phyloP scores from a whole-genome alignment of 2,329 filamentous ascomycete species.

The Penicillium palitans region DNA sequence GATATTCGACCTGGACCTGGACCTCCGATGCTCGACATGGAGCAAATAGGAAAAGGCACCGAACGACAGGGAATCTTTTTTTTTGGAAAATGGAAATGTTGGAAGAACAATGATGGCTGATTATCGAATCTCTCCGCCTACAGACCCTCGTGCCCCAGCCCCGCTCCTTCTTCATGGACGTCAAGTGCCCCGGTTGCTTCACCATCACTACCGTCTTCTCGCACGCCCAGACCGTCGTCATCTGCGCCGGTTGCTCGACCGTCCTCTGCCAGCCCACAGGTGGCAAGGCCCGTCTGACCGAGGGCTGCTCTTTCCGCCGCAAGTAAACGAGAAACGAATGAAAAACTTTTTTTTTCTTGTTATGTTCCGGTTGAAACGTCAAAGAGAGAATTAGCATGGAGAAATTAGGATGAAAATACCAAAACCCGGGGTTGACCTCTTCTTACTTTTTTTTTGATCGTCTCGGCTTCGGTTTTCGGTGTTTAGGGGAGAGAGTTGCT shows the following conservation, averaged over 20 bases:
- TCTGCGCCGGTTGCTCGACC: conserved; percentile 99
- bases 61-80: not conserved
- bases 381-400: conserved; percentile 31
- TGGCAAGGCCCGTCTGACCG: conserved; percentile 97
- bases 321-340: conserved; percentile 67
- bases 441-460: conserved; percentile 27
- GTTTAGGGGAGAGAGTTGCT: conserved; percentile 8
- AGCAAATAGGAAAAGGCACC: conserved; percentile 3
- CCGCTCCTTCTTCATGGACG: conserved; percentile 99
- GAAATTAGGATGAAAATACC: conserved; percentile 34
- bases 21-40: conserved; percentile 7
- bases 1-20: conserved; percentile 7
- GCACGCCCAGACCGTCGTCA: conserved; percentile 99
- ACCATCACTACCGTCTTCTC: conserved; percentile 99
- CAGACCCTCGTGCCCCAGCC: conserved; percentile 92
- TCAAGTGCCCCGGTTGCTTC: conserved; percentile 99
- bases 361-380: conserved; percentile 30
- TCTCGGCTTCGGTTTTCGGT: conserved; percentile 20
- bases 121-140: conserved; percentile 10
- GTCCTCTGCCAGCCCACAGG: conserved; percentile 99
- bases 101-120: conserved; percentile 11
- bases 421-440: conserved; percentile 19
- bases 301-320: conserved; percentile 99
- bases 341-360: conserved; percentile 31
- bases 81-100: not conserved